Evolutionary conservation across 2,329 filamentous ascomycete genomes (phyloP), one percentile per base, ranked within the genome.

Genomic region (Hypoxylon sp.): DNA sequence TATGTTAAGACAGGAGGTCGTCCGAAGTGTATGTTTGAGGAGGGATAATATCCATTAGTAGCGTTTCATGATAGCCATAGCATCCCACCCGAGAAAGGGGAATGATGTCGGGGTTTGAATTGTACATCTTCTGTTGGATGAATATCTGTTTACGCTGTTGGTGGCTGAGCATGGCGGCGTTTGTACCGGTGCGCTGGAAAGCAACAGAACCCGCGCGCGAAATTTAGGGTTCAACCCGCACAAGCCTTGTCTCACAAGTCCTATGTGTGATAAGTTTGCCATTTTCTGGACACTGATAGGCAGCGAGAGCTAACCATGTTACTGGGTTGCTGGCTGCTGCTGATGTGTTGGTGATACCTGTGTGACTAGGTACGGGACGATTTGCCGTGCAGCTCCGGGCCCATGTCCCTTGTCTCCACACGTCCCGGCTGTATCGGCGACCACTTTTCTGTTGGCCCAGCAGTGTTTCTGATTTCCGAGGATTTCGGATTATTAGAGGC

Each of bases 361-460:
- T 17, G 34, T 13, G 13, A 39, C 13, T 39, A 6, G 37, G 37
- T 41, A 41, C 37, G 37, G 37, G 62, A 54, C 30, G 58, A 44
- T 51, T 41, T 41, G 30, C 30, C 46, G 49, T 50, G 47, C 34
- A 37, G 15, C 52, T 41, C 55, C 56, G 47, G 53, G 47, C 61
- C 49, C 48, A 50, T 32, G 48, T 44, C 48, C 56, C 57, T 43
- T 44, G 52, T 62, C 57, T 43, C 62, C 57, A 51, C 62, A 64
- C 41, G 24, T 10, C 11, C 46, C 63, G 63, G 63, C 59, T 59
- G 56, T 46, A 4, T 63, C 50, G 48, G 63, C 48, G 63, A 46
- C 50, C 59, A 41, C 39, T 65, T 41, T 63, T 65, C 56, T 59
- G 59, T 55, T n/a, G 34, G 20, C 4, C 19, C 15, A 8, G 53